A percentile compares a stretch with the other conserved stretches of the same genome.
phyloP scores from a whole-genome alignment of 768 basidiomycete genomes.

The Boletus insuetus region DNA sequence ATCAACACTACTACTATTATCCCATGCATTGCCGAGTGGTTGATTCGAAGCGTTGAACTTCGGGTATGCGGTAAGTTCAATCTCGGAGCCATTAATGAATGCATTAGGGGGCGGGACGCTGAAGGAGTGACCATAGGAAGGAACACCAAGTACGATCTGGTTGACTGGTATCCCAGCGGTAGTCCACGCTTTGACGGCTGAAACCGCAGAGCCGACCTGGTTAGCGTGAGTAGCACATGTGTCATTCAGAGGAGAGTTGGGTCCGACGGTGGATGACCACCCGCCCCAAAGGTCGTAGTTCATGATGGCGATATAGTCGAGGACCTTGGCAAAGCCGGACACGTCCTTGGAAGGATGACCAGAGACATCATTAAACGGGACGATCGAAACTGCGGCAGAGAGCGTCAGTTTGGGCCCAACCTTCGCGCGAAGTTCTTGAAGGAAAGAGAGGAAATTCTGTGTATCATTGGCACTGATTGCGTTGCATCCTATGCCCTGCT shows the following conservation, averaged over 20 bases:
- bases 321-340: conserved; percentile 62
- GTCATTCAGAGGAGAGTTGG: conserved; percentile 81
- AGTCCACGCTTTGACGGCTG: conserved; percentile 70
- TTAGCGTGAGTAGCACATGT: conserved; percentile 59
- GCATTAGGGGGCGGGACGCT: conserved; percentile 38
- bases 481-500: conserved; percentile 71
- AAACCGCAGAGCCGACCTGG: conserved; percentile 71
- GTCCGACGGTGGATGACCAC: conserved; percentile 55
- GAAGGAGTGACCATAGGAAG: conserved; percentile 81
- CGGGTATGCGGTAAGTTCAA: conserved; percentile 46
- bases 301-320: conserved; percentile 68
- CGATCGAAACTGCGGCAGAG: conserved; percentile 64
- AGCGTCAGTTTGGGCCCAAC: conserved; percentile 55
- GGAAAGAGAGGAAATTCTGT: conserved; percentile 73
- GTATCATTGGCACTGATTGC: conserved; percentile 54
- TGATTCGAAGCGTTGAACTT: conserved; percentile 43
- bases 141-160: conserved; percentile 77
- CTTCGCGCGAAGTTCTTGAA: conserved; percentile 61
- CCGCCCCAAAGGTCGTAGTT: conserved; percentile 62
- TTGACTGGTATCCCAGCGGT: conserved; percentile 67
- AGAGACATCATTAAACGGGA: conserved; percentile 59
- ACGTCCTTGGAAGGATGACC: conserved; percentile 67
- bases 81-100: conserved; percentile 35
- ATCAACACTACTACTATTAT: conserved; percentile 44
- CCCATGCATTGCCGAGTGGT: conserved; percentile 56